Base-by-base conservation (phyloP, 768 basidiomycete species). In the Paxillus ammoniavirescens region DNA sequence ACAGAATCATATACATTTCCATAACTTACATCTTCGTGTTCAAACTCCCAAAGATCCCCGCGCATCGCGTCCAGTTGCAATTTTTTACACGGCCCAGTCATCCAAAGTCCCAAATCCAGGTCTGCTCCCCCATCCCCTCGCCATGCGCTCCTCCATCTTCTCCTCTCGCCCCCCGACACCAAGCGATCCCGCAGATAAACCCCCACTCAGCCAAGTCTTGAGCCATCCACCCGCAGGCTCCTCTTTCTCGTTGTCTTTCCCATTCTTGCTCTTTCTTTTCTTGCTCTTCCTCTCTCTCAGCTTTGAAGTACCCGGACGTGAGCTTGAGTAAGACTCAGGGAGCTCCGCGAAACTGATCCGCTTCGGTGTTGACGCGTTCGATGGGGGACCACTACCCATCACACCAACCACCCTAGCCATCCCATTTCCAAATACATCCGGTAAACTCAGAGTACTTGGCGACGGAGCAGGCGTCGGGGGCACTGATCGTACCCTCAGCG, bases 291-390 rank as follows among this genome's bases (percentile, higher is more conserved):
- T 69, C 33, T 58, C 60, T 59, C 71, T 72, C 46, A 74, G 65
- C 57, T 70, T 72, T 50, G 73, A 69, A 35, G 56, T 67, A 14
- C 62, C 69, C 48, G 61, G 65, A 54, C 61, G 66, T 52, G 70
- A 69, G 8, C 69, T 65, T 49, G 79, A 73, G 56, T 86, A 84
- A 35, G 83, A 80, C 68, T 89, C 88, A 0, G 88, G 87, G 45
- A 87, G 73, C 70, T 84, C 78, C 35, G 87, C 87, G 58, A 91
- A 91, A 55, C 84, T 87, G 41, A 91, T 90, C n/a, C 83, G 77
- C 60, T 87, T 90, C 8, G 88, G 87, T 12, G 88, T 81, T 72
- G 65, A 81, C 70, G 71, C 54, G 49, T 79, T 75, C 49, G 81
- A 83, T 42, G 81, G 77, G 10, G 78, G 64, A 40, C 75, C 57